A percentile compares a stretch with the other conserved stretches of the same genome.
Conservation (phyloP, 306 rosid genomes). For the Vachellia collinsii region DNA sequence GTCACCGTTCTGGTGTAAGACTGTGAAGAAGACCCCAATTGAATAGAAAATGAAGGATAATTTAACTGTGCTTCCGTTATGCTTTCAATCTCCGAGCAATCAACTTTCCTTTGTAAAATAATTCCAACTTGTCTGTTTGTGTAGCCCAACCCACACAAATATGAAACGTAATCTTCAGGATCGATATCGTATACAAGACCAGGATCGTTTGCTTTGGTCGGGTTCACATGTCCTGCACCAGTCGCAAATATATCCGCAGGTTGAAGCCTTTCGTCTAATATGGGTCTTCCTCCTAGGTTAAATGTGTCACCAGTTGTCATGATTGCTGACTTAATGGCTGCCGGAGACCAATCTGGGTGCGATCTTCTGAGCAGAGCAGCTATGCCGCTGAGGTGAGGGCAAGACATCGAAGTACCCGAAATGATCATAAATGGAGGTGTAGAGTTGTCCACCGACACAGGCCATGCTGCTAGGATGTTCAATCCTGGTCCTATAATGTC, state of each 20-base stretch:
- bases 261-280: constrained; percentile 41
- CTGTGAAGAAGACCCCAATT: constrained; percentile 35
- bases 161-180: constrained; percentile 55
- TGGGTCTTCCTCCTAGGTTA: constrained; percentile 35
- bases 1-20: constrained; percentile 52
- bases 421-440: constrained; percentile 36
- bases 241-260: constrained; percentile 51
- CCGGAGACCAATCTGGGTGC: constrained; percentile 72
- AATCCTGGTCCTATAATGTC: constrained; percentile 62
- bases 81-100: constrained; percentile 37
- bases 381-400: constrained; percentile 61
- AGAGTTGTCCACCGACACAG: constrained; percentile 38
- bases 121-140: constrained; percentile 41
- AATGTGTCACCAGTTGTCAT: constrained; percentile 42
- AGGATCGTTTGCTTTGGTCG: constrained; percentile 50
- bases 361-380: constrained; percentile 61
- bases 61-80: constrained; percentile 51
- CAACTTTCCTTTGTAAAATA: constrained; percentile 36
- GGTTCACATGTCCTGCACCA: constrained; percentile 69
- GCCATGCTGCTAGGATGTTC: constrained; percentile 66
- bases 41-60: constrained; percentile 56
- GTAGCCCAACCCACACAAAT: constrained; percentile 59
- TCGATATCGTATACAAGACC: constrained; percentile 57
- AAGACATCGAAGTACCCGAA: constrained; percentile 64
- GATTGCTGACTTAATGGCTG: constrained; percentile 62